Percentiles rank a stretch among this genome's conserved stretches.
phyloP scores from a whole-genome alignment of 768 basidiomycete genomes.

The Porpolomopsis calyptriformis region DNA sequence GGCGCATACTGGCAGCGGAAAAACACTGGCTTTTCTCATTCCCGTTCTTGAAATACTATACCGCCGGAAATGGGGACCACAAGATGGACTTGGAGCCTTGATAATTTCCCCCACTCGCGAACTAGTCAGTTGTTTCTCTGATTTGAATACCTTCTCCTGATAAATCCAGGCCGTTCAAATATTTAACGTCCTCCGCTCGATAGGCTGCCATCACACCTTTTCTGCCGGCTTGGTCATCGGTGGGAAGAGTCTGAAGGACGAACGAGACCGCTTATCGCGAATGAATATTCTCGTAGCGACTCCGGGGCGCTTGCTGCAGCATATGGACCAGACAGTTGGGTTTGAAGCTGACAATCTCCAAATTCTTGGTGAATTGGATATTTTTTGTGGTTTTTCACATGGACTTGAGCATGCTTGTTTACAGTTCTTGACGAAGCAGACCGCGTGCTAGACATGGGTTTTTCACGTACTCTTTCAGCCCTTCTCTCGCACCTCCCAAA shows the following conservation, averaged over 20 bases:
- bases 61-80: slow-evolving; percentile 85
- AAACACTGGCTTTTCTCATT: slow-evolving; percentile 92
- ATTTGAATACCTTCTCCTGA: neutral
- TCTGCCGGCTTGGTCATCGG: slow-evolving; percentile 95
- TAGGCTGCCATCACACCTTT: slow-evolving; percentile 85
- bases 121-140: slow-evolving; percentile 45
- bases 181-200: slow-evolving; percentile 88
- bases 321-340: slow-evolving; percentile 96
- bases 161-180: slow-evolving; percentile 82
- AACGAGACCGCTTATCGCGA: slow-evolving; percentile 72
- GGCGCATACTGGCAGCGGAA: slow-evolving; percentile 90
- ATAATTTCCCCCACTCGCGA: slow-evolving; percentile 93
- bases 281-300: slow-evolving; percentile 99
- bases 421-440: slow-evolving; percentile 95
- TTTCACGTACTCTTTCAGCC: slow-evolving; percentile 78
- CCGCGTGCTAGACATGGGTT: slow-evolving; percentile 94
- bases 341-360: slow-evolving; percentile 91
- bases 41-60: slow-evolving; percentile 87
- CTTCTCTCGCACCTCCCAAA: slow-evolving; percentile 87
- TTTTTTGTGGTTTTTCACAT: neutral
- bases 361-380: slow-evolving; percentile 53
- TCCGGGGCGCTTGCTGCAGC: slow-evolving; percentile 87
- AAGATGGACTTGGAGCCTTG: slow-evolving; percentile 85
- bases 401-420: slow-evolving; percentile 4
- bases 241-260: slow-evolving; percentile 90